Evolutionary conservation across 805 yeast genomes (phyloP), one percentile per base, ranked within the genome.

Genomic region (Ogataea ganodermae): DNA sequence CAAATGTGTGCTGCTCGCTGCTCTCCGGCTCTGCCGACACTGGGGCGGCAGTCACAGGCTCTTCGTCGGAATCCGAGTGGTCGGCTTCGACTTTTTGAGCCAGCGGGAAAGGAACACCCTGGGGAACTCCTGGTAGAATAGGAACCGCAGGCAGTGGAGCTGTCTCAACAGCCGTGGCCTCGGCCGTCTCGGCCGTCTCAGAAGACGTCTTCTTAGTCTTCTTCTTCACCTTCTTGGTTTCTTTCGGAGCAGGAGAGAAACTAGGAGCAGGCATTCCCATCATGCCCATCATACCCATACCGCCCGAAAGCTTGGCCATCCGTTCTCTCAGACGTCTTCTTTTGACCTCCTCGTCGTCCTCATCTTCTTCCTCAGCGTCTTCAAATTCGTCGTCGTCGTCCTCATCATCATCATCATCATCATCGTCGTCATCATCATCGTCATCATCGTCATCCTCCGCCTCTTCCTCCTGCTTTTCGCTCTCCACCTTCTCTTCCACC

Each of bases 271-370:
- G 61, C 51, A 76, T 70, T 2, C 83, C 83, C 81, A 79, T 76
- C 84, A 80, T 80, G 36, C 90, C 91, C 67, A 83, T 77, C 83
- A 86, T 79, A 48, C 87, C 84, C 69, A 86, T 77, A 4, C 90
- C 90, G 17, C 96, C 96, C 0, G 97, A 86, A 16, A 92, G 77
- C 58, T 84, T 88, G n/a, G 99, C 98, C 97, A 92, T 92, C 51
- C 97, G 79, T 53, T 87, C 97, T 17, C 95, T 83, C 44, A 92
- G 72, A 6, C 84, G 88, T 40, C 84, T 78, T 58, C 94, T 79
- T 46, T 85, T 79, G 4, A 83, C 73, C 52, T 86, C 94, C 61
- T 87, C 95, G 35, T 81, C 86, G 44, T 86, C 92, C 44, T 81
- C 85, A 1, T 79, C 87, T 0, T 73, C 81, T 2, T 74, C 81